Evolutionary conservation across 202 grass and related monocot genomes (phyloP).

Genomic region (Carex sylvatica): DNA sequence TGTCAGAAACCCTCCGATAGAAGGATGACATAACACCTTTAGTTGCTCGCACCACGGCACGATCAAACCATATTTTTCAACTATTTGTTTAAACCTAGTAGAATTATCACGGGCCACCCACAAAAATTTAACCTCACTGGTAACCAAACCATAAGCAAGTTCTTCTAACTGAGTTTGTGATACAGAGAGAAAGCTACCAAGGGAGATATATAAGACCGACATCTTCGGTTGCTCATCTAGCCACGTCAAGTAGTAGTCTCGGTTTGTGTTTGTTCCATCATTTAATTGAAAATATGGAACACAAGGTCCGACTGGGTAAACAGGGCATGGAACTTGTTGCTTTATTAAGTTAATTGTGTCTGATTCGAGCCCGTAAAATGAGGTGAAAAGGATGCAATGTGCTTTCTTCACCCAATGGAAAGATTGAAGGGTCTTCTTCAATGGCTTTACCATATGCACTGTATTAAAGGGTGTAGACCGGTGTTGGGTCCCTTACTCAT

Average conservation of each 20-base stretch:
- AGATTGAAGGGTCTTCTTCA: slow-evolving; percentile 7
- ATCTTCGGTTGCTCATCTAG: slow-evolving; percentile 38
- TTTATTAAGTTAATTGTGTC: slow-evolving; percentile 24
- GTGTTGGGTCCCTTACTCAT: too few species aligned
- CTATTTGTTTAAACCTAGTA: slow-evolving; percentile 21
- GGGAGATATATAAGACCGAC: slow-evolving; percentile 62
- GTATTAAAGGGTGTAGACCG: slow-evolving; percentile 15
- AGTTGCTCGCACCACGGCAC: slow-evolving; percentile 65
- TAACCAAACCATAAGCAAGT: slow-evolving; percentile 39
- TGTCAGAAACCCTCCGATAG: slow-evolving; percentile 43
- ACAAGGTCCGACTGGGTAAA: slow-evolving; percentile 41
- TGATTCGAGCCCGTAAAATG: slow-evolving; percentile 45
- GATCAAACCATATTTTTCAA: slow-evolving; percentile 6
- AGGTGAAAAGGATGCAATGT: slow-evolving; percentile 39
- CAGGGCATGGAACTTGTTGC: slow-evolving; percentile 6
- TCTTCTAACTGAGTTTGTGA: slow-evolving; percentile 50
- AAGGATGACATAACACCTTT: slow-evolving; percentile 32
- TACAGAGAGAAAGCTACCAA: slow-evolving; percentile 78
- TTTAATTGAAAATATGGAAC: slow-evolving; percentile 32
- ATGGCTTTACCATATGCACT: not conserved
- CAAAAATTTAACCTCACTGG: slow-evolving; percentile 46
- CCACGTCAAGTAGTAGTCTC: slow-evolving; percentile 44
- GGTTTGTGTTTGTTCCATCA: not conserved
- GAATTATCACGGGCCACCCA: slow-evolving; percentile 45
- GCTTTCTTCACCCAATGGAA: slow-evolving; percentile 29